Evolutionary conservation across 805 yeast genomes (phyloP), one percentile per base, ranked within the genome.

Genomic region (Spathaspora passalidarum): DNA sequence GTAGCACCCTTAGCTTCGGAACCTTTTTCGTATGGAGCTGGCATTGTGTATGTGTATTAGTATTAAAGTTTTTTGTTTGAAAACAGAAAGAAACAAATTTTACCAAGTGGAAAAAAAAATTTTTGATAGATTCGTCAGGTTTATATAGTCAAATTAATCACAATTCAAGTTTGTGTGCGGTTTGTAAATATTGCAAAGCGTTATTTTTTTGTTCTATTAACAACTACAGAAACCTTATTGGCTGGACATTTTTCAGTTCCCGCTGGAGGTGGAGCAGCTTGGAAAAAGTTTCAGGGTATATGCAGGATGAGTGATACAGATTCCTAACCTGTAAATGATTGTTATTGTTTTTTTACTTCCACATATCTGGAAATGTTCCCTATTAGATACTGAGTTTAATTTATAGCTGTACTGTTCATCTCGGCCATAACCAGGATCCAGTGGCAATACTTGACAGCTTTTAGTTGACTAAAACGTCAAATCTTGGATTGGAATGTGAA

Each of bases 1-100:
- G 88, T 88, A 59, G 98, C 98, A 81, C 99, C 99, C 79, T 94
- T 94, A 62, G 69, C 70, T 60, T 72, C 75, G 51, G 64, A 59
- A 50, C 77, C 77, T 56, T 67, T 63, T 62, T 72, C 76, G 57
- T 49, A 69, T 56, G 57, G 56, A 57, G 76, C 77, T 61, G 77
- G 77, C 77, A 72, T 72, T 48, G 21, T 50, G 29, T n/a, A 18
- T 38, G 11, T 23, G 20, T 32, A 35, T 37, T 25, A 26, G 17
- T 25, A 25, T 41, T 18, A 26, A 23, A 19, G 29, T 23, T 41
- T 18, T 39, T 14, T 16, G 32, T 13, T n/a, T 7, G n/a, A 17
- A 11, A 19, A 13, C 32, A 8, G 10, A 32, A 37, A 21, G 10
- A 26, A 40, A 22, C 32, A 23, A 37, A 38, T 17, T 7, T 9